A percentile compares a stretch with the other conserved stretches of the same genome.
Evolutionary conservation across 2,329 filamentous ascomycete species (phyloP).

Genomic region (Colletotrichum sansevieriae): DNA sequence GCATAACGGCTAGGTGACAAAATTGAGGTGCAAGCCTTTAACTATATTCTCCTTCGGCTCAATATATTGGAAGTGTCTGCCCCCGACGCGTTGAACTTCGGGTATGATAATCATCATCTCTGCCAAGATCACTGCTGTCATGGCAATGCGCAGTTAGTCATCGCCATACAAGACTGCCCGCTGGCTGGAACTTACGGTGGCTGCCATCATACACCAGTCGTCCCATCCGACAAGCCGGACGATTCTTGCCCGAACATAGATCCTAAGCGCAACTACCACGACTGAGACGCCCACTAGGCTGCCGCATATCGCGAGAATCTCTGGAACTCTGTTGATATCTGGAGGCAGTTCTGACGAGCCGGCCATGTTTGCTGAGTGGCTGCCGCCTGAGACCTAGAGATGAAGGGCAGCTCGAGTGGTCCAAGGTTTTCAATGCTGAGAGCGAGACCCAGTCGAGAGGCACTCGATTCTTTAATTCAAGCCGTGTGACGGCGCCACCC

Average conservation of each 20-base stretch:
- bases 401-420: no score
- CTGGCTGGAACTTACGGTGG: slow-evolving; percentile 44
- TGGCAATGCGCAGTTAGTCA: no score
- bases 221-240: slow-evolving; percentile 46
- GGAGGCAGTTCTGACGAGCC: slow-evolving; percentile 35
- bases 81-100: slow-evolving; percentile 46
- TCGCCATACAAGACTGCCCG: no score
- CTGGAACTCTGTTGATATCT: slow-evolving; percentile 48
- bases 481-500: neutral
- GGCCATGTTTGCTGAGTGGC: neutral
- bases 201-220: slow-evolving; percentile 47
- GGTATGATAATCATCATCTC: slow-evolving; percentile 48
- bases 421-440: neutral
- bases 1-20: slow-evolving; percentile 49
- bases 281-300: slow-evolving; percentile 45
- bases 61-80: slow-evolving; percentile 47
- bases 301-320: slow-evolving; percentile 49
- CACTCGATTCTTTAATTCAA: neutral
- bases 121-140: slow-evolving; percentile 43
- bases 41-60: slow-evolving; percentile 43
- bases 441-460: neutral
- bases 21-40: slow-evolving; percentile 48
- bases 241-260: slow-evolving; percentile 47
- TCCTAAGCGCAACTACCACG: slow-evolving; percentile 44
- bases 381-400: no score